Conservation (phyloP, 495 filamentous ascomycete genomes). For the Extremus antarcticus region DNA sequence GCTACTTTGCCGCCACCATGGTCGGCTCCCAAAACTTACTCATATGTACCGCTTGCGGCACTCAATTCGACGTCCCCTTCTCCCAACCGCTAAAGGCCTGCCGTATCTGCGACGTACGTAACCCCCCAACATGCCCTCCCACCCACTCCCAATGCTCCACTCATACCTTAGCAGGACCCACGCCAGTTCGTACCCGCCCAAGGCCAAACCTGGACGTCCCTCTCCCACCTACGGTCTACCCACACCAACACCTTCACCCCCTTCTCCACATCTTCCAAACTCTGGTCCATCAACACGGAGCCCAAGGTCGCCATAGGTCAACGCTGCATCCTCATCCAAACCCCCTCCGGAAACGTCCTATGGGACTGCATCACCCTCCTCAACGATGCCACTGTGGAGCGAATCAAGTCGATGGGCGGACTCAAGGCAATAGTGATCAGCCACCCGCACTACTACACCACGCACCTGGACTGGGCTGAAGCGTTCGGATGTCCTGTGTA, state of each 20-base stretch:
- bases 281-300: constrained; percentile 45
- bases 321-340: constrained; percentile 53
- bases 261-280: constrained; percentile 25
- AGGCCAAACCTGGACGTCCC: constrained; percentile 24
- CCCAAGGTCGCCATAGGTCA: constrained; percentile 65
- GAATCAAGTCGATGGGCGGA: constrained; percentile 40
- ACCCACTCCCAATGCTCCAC: neutral
- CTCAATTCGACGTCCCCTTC: constrained; percentile 48
- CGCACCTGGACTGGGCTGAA: constrained; percentile 55
- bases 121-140: neutral
- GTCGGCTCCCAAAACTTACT: constrained; percentile 32
- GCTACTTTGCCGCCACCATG: too few species aligned
- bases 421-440: constrained; percentile 65
- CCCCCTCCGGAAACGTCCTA: constrained; percentile 51
- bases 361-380: constrained; percentile 64
- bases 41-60: constrained; percentile 60
- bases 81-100: constrained; percentile 38
- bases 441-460: constrained; percentile 70
- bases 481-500: constrained; percentile 55
- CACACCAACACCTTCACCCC: constrained; percentile 9
- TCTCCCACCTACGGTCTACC: constrained; percentile 3
- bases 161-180: constrained; percentile 48
- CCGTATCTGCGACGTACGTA: constrained; percentile 57
- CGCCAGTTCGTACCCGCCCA: constrained; percentile 50
- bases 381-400: constrained; percentile 45